Evolutionary conservation across 495 filamentous ascomycete genomes (phyloP).

Genomic region (Baudoinia panamericana): DNA sequence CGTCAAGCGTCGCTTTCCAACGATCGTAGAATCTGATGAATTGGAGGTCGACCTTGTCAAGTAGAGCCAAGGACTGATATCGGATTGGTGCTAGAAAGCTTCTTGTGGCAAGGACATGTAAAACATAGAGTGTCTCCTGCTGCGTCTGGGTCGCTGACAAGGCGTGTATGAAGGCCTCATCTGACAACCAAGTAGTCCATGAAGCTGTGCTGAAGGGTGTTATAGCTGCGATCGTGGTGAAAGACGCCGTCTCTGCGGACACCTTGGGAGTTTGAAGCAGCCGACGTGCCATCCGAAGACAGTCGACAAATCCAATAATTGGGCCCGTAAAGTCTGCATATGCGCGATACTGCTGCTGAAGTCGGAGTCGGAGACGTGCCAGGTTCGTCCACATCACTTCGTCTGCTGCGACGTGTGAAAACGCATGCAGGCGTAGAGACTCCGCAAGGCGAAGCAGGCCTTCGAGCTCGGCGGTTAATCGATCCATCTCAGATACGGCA

Average conservation of each 20-base stretch:
- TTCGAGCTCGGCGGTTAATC: conserved; percentile 70
- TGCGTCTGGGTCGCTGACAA: background rate
- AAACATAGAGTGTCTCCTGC: background rate
- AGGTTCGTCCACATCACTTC: conserved; percentile 51
- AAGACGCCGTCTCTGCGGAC: too few relatives aligned
- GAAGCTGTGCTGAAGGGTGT: too few relatives aligned
- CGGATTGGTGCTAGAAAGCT: background rate
- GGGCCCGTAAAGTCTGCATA: conserved; percentile 79
- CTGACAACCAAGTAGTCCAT: background rate
- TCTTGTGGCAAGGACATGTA: conserved; percentile 2
- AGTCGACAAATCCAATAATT: conserved; percentile 65
- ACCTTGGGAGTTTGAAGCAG: too few relatives aligned
- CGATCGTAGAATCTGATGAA: conserved; percentile 58
- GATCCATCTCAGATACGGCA: conserved; percentile 45
- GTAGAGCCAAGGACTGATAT: background rate
- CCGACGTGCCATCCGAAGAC: conserved; percentile 56
- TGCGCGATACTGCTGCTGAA: conserved; percentile 51
- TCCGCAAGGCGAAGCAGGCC: conserved; percentile 7
- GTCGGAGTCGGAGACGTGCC: conserved; percentile 48
- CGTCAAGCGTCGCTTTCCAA: conserved; percentile 61
- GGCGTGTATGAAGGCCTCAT: conserved; percentile 7
- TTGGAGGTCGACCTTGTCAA: background rate
- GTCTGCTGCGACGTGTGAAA: background rate
- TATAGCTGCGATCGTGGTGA: too few relatives aligned
- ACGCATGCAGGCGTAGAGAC: background rate